Evolutionary conservation across 805 yeast genomes (phyloP).

Genomic region (Pichia kluyveri): DNA sequence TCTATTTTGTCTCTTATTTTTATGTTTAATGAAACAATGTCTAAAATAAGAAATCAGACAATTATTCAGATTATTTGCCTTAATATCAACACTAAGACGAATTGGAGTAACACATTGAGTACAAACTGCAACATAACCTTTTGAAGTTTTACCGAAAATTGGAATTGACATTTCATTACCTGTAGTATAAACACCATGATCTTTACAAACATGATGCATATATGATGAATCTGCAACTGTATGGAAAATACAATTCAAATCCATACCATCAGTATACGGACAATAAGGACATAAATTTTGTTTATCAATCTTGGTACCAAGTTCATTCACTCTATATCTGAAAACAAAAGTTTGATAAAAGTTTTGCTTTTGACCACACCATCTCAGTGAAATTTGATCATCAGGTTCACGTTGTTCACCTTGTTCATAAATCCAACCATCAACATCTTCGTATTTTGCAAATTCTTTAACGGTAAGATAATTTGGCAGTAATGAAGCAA

Average conservation of each 20-base stretch:
- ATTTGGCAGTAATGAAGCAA: background rate
- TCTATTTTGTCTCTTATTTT: background rate
- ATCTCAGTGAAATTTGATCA: background rate
- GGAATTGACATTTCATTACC: conserved; percentile 25
- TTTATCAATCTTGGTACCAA: background rate
- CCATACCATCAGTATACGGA: conserved; percentile 6
- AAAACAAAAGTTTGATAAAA: background rate
- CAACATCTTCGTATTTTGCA: background rate
- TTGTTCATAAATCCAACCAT: background rate
- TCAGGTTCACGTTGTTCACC: background rate
- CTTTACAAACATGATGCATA: conserved; percentile 25
- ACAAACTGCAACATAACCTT: background rate
- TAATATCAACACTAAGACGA: background rate
- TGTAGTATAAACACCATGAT: conserved; percentile 26
- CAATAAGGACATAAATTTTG: conserved; percentile 24
- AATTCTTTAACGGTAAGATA: background rate
- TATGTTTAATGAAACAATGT: background rate
- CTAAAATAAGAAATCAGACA: background rate
- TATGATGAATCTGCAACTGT: conserved; percentile 12
- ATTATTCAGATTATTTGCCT: background rate
- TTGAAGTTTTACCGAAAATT: background rate
- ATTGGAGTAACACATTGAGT: background rate
- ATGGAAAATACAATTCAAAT: conserved; percentile 10
- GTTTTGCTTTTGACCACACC: background rate
- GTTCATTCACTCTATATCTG: background rate